Conservation (phyloP, 129 eudicot genomes). For the Tagetes patula region DNA sequence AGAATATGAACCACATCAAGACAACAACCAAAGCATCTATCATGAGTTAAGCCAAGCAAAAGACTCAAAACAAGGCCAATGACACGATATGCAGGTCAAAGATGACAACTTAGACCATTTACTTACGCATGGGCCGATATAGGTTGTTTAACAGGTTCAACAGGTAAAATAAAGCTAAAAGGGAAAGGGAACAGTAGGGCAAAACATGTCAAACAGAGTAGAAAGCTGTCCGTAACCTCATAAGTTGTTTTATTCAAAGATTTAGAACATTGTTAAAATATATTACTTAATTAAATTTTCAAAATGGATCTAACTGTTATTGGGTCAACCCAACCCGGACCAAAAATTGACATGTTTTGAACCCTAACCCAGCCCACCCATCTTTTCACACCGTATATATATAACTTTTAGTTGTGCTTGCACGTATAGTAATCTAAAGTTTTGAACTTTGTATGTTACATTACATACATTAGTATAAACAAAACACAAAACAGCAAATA, state of each 20-base stretch:
- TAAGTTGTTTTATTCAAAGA: neutral
- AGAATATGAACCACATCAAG: constrained; percentile 40
- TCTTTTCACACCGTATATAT: neutral
- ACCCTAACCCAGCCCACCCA: neutral
- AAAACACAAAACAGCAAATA: neutral
- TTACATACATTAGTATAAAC: neutral
- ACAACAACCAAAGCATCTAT: constrained; percentile 37
- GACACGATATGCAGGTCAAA: neutral
- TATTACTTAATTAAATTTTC: neutral
- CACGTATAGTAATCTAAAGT: neutral
- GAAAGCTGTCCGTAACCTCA: neutral
- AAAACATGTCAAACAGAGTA: neutral
- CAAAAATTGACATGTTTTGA: neutral
- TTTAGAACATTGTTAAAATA: neutral
- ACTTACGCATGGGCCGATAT: neutral
- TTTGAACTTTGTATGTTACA: neutral
- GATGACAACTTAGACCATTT: neutral
- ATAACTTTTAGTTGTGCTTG: neutral
- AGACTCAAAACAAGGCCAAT: constrained; percentile 1
- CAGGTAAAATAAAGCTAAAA: neutral
- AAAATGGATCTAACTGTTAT: neutral
- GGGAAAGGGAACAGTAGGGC: neutral
- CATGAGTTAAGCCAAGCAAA: constrained; percentile 9
- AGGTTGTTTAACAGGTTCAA: neutral
- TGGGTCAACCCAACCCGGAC: neutral